Base-by-base conservation (phyloP, 83 land plant genomes). In the Picea engelmannii region DNA sequence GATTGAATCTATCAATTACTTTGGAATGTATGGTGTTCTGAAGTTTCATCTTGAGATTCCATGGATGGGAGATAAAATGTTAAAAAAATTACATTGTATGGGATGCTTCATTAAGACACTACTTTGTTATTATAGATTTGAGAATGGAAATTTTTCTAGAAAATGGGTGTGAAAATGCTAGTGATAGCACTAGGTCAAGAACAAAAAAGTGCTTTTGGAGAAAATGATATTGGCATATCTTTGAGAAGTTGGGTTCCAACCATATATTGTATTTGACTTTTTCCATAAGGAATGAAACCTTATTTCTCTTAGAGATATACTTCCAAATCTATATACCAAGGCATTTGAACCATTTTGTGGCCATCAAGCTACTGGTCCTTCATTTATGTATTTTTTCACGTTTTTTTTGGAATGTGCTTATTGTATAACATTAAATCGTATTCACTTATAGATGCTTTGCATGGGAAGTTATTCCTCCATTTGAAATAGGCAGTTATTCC, bases 311-410 rank as follows among this genome's bases (percentile, higher is more conserved):
- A 89, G 85, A 76, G 93, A 87, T 42, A 68, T 85, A 67, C 94
- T 92, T 73, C 96, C 98, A 27, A 96, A 92, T 78, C 83, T 90
- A 0, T 87, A 92, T 62, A 92, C 94, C 42, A 96, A 96, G 96
- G 97, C 93, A 81, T 78, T 35, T 58, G n/a, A 62, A 8, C 21
- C 24, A 15, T 66, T 35, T 35, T 35, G 38, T 35, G 38, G 38
- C 38, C 38, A 35, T 35, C 38, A 35, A 1, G 38, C 38, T 35
- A 35, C 38, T 35, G 3, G 38, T 35, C 38, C 38, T 1, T 35
- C 38, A 35, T 35, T 35, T 35, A 35, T 35, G 38, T 35, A 1
- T 27, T 35, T 35, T 35, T 35, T 35, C 38, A 35, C 0, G 38
- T 35, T 35, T 35, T 35, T 35, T 35, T 35, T 35, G 38, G 38